Conservation (phyloP, 495 filamentous ascomycete species). For the Cercophora samala region DNA sequence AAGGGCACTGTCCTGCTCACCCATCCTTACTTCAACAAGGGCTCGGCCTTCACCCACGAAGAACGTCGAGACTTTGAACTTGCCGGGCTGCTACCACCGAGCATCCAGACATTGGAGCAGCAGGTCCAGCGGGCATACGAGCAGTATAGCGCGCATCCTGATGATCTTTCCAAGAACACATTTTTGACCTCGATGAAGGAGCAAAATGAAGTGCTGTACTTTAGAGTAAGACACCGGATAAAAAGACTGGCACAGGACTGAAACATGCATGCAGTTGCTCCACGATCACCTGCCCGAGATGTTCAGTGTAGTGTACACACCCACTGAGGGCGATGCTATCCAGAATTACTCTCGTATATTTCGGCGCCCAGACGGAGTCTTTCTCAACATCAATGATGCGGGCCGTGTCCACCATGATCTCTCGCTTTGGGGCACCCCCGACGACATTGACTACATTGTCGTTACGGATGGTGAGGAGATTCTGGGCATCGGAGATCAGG, state of each 20-base stretch:
- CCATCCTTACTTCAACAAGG: slow-evolving; percentile 77
- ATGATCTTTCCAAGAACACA: slow-evolving; percentile 74
- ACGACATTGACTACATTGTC: slow-evolving; percentile 86
- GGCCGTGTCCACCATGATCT: slow-evolving; percentile 61
- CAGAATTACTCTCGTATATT: slow-evolving; percentile 79
- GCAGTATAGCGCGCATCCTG: slow-evolving; percentile 61
- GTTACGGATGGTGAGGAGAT: slow-evolving; percentile 70
- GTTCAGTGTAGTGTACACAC: slow-evolving; percentile 85
- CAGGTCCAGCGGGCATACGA: slow-evolving; percentile 76
- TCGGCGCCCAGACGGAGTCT: slow-evolving; percentile 65
- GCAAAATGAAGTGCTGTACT: slow-evolving; percentile 79
- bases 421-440: slow-evolving; percentile 60
- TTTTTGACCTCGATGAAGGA: slow-evolving; percentile 84
- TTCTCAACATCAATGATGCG: slow-evolving; percentile 56
- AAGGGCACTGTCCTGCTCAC: slow-evolving; percentile 61
- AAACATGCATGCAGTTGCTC: slow-evolving; percentile 32
- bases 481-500: slow-evolving; percentile 86
- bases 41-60: slow-evolving; percentile 66
- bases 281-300: slow-evolving; percentile 64
- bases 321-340: slow-evolving; percentile 90
- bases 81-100: slow-evolving; percentile 65
- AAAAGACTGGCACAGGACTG: neutral
- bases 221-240: slow-evolving; percentile 45
- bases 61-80: slow-evolving; percentile 70
- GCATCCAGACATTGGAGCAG: slow-evolving; percentile 74